Percentiles rank a stretch among this genome's conserved stretches.
Conservation (phyloP, 1,284 basidiomycete genomes). For the Takashimella tepidaria region DNA sequence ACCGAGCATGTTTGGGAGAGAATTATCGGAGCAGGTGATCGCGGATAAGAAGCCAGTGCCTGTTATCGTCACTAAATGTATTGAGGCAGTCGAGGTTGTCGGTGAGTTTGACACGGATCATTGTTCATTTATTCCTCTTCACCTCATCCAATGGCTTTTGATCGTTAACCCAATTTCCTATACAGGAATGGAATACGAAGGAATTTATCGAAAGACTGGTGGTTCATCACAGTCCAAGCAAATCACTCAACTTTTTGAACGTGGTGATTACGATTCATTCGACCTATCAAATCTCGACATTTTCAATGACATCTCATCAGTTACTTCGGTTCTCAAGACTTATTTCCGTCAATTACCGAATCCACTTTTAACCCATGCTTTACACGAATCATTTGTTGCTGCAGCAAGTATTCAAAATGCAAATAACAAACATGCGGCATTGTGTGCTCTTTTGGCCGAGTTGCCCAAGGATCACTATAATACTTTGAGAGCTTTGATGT, state of each 20-base stretch:
- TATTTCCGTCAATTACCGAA: constrained; percentile 90
- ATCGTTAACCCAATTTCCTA: no score
- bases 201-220: constrained; percentile 95
- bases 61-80: constrained; percentile 89
- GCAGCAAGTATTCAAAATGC: constrained; percentile 67
- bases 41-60: constrained; percentile 73
- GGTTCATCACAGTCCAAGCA: constrained; percentile 86
- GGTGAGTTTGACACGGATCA: constrained; percentile 54
- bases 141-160: not conserved
- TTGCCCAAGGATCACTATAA: constrained; percentile 83
- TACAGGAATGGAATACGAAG: constrained; percentile 48
- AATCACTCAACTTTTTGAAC: constrained; percentile 92
- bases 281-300: constrained; percentile 75
- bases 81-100: constrained; percentile 78
- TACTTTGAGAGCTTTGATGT: constrained; percentile 75
- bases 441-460: constrained; percentile 67
- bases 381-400: constrained; percentile 84
- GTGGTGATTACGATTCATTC: constrained; percentile 80
- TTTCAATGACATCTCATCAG: constrained; percentile 95
- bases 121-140: not conserved
- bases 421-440: constrained; percentile 56
- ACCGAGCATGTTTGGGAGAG: constrained; percentile 85
- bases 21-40: constrained; percentile 74
- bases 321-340: constrained; percentile 94
- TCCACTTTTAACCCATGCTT: constrained; percentile 82